Conservation (phyloP, 139 green algal genomes). For the Desmodesmus armatus region DNA sequence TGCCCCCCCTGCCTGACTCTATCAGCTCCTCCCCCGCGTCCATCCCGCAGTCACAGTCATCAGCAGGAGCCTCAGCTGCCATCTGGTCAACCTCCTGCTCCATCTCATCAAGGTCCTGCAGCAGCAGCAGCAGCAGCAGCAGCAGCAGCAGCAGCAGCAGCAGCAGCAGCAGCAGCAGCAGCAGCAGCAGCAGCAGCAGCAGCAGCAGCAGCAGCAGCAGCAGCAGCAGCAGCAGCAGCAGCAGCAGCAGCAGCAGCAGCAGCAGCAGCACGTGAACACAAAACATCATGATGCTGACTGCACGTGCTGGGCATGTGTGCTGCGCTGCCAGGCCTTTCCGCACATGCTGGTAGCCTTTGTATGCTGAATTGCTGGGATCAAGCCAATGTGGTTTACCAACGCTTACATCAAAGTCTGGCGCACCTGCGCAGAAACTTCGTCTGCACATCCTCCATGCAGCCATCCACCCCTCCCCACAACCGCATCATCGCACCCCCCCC, state of each 20-base stretch:
- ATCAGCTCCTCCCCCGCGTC: constrained; percentile 24
- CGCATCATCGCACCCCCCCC: background rate
- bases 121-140: background rate
- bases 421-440: background rate
- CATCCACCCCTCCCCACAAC: background rate
- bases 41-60: constrained; percentile 27
- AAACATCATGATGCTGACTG: background rate
- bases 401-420: background rate
- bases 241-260: background rate
- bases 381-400: background rate
- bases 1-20: background rate
- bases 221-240: background rate
- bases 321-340: background rate
- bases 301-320: background rate
- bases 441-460: background rate
- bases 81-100: constrained; percentile 24
- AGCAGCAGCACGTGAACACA: background rate
- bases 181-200: background rate
- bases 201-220: background rate
- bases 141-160: background rate
- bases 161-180: background rate
- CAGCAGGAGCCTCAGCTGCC: background rate
- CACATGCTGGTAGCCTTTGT: background rate
- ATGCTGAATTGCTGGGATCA: background rate
- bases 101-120: constrained; percentile 17